phyloP scores from a whole-genome alignment of 108 stramenopile species.

The Discostella stelligeroides region DNA sequence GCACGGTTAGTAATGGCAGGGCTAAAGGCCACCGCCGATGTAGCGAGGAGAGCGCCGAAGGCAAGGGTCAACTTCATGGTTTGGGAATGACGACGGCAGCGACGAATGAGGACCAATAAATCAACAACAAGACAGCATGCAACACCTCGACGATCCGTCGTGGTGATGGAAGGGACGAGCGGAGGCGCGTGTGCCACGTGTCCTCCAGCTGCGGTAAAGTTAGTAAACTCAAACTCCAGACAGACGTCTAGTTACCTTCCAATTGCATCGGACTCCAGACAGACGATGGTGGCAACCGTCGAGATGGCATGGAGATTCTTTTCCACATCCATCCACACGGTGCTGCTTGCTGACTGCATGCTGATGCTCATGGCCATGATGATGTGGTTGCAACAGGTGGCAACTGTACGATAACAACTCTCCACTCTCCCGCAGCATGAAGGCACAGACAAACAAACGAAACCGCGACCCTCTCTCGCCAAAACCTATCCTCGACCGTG shows the following conservation, averaged over 20 bases:
- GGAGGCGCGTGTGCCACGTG: not conserved
- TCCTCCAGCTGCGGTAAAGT: no score
- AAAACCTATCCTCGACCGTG: slow-evolving; percentile 74
- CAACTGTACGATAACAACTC: no score
- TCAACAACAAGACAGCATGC: not conserved
- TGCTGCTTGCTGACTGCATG: no score
- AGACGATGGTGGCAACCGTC: no score
- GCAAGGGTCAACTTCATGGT: slow-evolving; percentile 84
- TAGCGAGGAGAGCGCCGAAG: slow-evolving; percentile 65
- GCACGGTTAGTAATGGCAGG: slow-evolving; percentile 57
- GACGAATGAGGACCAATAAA: not conserved
- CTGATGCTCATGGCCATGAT: no score
- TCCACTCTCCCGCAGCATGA: no score
- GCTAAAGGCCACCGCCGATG: slow-evolving; percentile 76
- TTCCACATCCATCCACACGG: no score
- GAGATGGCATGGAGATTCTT: no score
- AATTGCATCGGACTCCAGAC: no score
- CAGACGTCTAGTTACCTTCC: no score
- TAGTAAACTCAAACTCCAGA: no score
- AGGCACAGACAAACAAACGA: slow-evolving; percentile 26
- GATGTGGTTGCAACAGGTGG: no score
- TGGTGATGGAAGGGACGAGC: not conserved
- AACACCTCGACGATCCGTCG: not conserved
- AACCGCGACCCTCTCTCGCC: slow-evolving; percentile 69
- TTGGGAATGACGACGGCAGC: not conserved